Conservation (phyloP, 1,284 basidiomycete species). For the Trichosporon faecale region DNA sequence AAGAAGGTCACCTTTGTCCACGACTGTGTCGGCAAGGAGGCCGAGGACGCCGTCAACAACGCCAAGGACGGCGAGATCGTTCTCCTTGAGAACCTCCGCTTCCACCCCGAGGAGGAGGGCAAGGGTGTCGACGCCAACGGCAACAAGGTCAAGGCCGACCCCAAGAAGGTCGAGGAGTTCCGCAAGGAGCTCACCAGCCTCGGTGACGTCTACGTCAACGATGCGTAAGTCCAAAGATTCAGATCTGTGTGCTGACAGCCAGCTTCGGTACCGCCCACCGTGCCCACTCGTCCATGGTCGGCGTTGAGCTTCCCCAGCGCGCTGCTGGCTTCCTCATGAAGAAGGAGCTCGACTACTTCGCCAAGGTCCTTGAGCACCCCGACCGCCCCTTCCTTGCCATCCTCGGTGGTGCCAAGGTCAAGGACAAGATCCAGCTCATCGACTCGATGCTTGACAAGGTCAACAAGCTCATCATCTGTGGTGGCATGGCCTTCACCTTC, state of each 20-base stretch:
- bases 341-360: conserved; percentile 98
- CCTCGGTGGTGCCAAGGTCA: conserved; percentile 97
- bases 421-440: conserved; percentile 98
- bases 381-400: conserved; percentile 97
- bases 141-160: conserved; percentile 88
- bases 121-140: conserved; percentile 78
- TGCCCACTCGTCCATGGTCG: conserved; percentile 98
- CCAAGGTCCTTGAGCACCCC: conserved; percentile 92
- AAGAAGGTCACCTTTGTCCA: conserved; percentile 75
- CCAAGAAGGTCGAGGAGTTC: conserved; percentile 77
- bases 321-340: conserved; percentile 97
- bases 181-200: conserved; percentile 82
- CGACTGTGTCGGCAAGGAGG: conserved; percentile 82
- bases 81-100: conserved; percentile 95
- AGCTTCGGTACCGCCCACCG: conserved; percentile 94
- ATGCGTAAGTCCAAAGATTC: conserved; percentile 58
- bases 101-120: conserved; percentile 98
- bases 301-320: conserved; percentile 86
- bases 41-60: conserved; percentile 70
- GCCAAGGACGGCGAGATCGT: conserved; percentile 77
- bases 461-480: conserved; percentile 92
- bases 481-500: conserved; percentile 99
- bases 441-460: conserved; percentile 99
- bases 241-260: conserved; percentile 1
- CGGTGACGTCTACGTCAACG: conserved; percentile 97